A percentile compares a stretch with the other conserved stretches of the same genome.
These are phyloP conservation scores for Prunus padus DNA, from an alignment of 306 rosid species.

Conservation along the genomic window DNA sequence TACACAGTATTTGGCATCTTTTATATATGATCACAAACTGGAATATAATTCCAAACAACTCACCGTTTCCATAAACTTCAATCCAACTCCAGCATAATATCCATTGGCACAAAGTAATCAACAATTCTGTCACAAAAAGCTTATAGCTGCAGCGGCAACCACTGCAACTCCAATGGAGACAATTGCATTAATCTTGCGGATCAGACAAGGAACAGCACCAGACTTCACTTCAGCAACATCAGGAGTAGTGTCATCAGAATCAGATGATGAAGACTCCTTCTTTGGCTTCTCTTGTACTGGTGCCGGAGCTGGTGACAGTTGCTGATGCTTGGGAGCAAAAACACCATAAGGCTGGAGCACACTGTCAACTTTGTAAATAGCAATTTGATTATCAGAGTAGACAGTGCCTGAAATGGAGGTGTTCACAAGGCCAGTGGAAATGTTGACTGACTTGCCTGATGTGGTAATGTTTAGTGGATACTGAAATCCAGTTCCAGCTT, in stretches of 20 bases:
- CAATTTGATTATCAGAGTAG: no score
- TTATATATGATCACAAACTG: not conserved
- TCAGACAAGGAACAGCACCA: slow-evolving; percentile 17
- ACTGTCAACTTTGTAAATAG: no score
- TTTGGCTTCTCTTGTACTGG: slow-evolving; percentile 8
- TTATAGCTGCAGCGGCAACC: slow-evolving; percentile 21
- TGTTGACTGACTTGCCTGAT: no score
- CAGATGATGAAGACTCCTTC: slow-evolving; percentile 14
- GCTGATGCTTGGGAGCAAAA: no score
- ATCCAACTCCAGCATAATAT: not conserved
- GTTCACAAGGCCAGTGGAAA: no score
- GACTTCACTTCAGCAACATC: slow-evolving; percentile 29
- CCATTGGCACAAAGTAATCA: not conserved
- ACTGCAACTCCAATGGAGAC: slow-evolving; percentile 32
- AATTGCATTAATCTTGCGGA: slow-evolving; percentile 11
- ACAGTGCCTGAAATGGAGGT: no score
- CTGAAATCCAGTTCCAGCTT: no score
- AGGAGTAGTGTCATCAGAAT: slow-evolving; percentile 5
- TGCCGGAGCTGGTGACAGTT: not conserved
- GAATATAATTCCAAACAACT: not conserved
- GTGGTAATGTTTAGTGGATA: no score
- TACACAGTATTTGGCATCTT: not conserved
- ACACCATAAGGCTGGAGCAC: no score
- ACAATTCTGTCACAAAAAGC: slow-evolving; percentile 21
- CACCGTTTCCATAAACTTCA: not conserved